Evolutionary conservation across 257 asterid genomes (phyloP), one percentile per base, ranked within the genome.

Genomic region (Mitragyna speciosa): DNA sequence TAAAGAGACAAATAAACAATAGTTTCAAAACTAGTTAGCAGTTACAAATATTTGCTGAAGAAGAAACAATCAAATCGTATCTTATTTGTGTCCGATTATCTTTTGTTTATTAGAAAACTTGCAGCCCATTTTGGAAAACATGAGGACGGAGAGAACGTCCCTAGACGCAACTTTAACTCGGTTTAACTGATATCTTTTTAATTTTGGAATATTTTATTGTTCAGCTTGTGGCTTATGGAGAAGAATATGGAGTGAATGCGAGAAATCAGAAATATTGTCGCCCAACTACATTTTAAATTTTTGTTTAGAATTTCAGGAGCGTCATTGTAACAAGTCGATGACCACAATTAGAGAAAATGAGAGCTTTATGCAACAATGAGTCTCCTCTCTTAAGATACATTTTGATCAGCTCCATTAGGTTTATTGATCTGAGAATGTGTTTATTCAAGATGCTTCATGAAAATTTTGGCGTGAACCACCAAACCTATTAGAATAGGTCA

Each of bases 1-100:
- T 70, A 82, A 77, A 64, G 30, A 68, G 87, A 88, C 91, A 82
- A 84, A 30, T 5, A 75, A 64, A 71, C 68, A 65, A 68, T 7
- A 41, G 33, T 73, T 78, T 78, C n/a, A 33, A 36, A 64, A 3
- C 45, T 78, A 52, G 41, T 48, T 45, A 33, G 7, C 31, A 36
- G 39, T 36, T 36, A 4, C 41, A 39, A 14, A 45, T 49, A 28
- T 36, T 36, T 59, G 68, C 12, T 64, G 39, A 66, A 66, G 48
- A 56, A 54, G 59, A 1, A 54, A 66, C 39, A 12, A 12, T 26
- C 22, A 51, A 61, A 26, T 28, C 61, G 19, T 73, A 65, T 72
- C 74, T 31, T 72, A 24, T 65, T 45, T 56, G 10, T 58, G 16
- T 54, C 24, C 30, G 17, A 54, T 54, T 78, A 68, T 51, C 28